Percentiles rank a stretch among this genome's conserved stretches.
phyloP scores from a whole-genome alignment of 345 rosid genomes.

The Ceriops tagal region DNA sequence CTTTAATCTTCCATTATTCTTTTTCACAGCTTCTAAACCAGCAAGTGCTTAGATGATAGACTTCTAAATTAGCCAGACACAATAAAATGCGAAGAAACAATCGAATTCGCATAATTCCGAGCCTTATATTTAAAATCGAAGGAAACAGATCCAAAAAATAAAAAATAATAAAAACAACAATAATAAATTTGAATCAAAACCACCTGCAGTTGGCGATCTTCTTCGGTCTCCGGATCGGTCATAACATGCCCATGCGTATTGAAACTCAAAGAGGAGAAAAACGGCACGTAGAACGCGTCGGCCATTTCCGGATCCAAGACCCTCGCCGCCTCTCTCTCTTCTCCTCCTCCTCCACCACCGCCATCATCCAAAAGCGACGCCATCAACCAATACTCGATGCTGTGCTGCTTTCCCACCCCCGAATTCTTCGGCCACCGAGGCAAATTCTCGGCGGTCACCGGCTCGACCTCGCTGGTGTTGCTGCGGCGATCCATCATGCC shows the following conservation, averaged over 20 bases:
- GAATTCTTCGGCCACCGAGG: slow-evolving; percentile 67
- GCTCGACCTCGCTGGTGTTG: slow-evolving; percentile 32
- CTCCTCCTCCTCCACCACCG: slow-evolving; percentile 9
- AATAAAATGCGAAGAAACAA: background rate
- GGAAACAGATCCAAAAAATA: background rate
- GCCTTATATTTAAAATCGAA: background rate
- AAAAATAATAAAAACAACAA: background rate
- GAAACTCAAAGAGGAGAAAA: slow-evolving; percentile 87
- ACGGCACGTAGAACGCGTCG: slow-evolving; percentile 80
- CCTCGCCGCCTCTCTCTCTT: slow-evolving; percentile 65
- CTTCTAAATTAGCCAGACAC: background rate
- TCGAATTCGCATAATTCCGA: background rate
- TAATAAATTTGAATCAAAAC: background rate
- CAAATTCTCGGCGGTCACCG: slow-evolving; percentile 53
- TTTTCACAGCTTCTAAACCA: too few species aligned
- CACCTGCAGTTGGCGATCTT: slow-evolving; percentile 90
- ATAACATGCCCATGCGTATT: slow-evolving; percentile 81
- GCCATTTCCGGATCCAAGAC: slow-evolving; percentile 92
- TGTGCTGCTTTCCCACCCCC: slow-evolving; percentile 73
- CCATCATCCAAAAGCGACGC: slow-evolving; percentile 66
- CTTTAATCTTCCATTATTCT: too few species aligned
- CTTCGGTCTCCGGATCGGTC: slow-evolving; percentile 93
- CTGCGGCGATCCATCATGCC: slow-evolving; percentile 60
- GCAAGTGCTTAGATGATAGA: too few species aligned
- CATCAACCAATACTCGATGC: slow-evolving; percentile 97